Evolutionary conservation across 495 filamentous ascomycete species (phyloP), one percentile per base, ranked within the genome.

Genomic region (Penicillium pancosmium): DNA sequence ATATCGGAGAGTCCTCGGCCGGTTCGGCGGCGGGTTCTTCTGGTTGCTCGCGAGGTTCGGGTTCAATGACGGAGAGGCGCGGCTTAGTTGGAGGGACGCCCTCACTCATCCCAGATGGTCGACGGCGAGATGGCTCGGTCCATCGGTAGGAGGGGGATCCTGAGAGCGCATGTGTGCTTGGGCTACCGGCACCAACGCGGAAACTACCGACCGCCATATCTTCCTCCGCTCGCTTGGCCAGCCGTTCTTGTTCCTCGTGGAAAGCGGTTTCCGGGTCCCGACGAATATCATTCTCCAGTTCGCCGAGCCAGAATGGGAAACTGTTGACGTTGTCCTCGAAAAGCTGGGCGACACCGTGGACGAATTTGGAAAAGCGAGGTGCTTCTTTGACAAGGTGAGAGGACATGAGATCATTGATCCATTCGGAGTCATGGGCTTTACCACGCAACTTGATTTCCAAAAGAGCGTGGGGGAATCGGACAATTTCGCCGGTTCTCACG

Each of bases 251-350:
- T 65, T 96, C 92, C 65, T 91, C 90, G 53, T 94, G 88, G 71
- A 96, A 98, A 1, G 95, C 94, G 34, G 84, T 82, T 68, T 94
- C 87, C 3, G 94, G 94, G 69, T 98, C 94, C 63, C 88, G 90
- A 52, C 92, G 85, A 64, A 98, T 98, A 65, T 98, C 94, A 35
- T 84, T 91, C 61, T 96, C 93, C 10, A 97, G 77, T 53, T 93
- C 90, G 57, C 87, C 83, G 4, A 97, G 84, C 94, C 94, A 98
- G 80, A 98, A 97, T 5, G 94, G 94, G 56, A 98, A 86, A 56
- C 82, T 91, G 75, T 98, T 98, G 71, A 98, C 93, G 68, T 96
- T 80, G 69, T 98, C 95, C 58, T 98, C 95, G 66, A 97, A 98
- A 8, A 98, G 79, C 38, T 86, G 84, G 12, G 93, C 92, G 2